A percentile compares a stretch with the other conserved stretches of the same genome.
Evolutionary conservation across 140 eudicot species (phyloP).

Genomic region (Senecio squalidus): DNA sequence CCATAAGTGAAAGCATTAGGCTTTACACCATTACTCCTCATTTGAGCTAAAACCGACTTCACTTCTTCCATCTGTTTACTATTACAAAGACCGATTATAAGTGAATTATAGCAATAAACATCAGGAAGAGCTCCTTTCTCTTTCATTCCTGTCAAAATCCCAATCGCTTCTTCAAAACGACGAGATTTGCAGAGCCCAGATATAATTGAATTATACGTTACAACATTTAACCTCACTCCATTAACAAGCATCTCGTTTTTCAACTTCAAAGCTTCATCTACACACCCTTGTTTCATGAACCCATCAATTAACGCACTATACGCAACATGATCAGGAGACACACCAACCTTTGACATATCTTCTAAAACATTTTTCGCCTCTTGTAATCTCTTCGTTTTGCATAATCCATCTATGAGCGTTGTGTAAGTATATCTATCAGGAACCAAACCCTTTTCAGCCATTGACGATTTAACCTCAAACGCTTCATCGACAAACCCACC

Average conservation of each 20-base stretch:
- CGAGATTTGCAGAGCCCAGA: slow-evolving; percentile 66
- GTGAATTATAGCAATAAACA: slow-evolving; percentile 71
- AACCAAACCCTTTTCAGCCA: slow-evolving; percentile 56
- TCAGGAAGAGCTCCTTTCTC: slow-evolving; percentile 64
- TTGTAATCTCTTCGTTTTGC: slow-evolving; percentile 46
- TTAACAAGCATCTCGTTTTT: slow-evolving; percentile 54
- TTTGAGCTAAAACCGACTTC: slow-evolving; percentile 34
- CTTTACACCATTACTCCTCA: slow-evolving; percentile 48
- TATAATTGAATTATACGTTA: slow-evolving; percentile 54
- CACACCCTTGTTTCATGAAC: slow-evolving; percentile 73
- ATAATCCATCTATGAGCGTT: slow-evolving; percentile 61
- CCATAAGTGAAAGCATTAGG: slow-evolving; percentile 79
- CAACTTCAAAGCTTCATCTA: slow-evolving; percentile 55
- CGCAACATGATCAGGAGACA: slow-evolving; percentile 49
- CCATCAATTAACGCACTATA: slow-evolving; percentile 78
- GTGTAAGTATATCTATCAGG: slow-evolving; percentile 75
- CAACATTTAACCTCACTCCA: slow-evolving; percentile 50
- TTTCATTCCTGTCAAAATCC: slow-evolving; percentile 45
- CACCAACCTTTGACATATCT: slow-evolving; percentile 58
- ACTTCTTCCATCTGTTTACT: slow-evolving; percentile 57
- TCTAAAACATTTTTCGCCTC: slow-evolving; percentile 66
- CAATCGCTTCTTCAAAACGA: slow-evolving; percentile 51
- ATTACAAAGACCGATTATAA: slow-evolving; percentile 66
- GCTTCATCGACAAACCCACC: slow-evolving; percentile 62
- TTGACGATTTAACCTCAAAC: slow-evolving; percentile 50